phyloP scores from a whole-genome alignment of 73 alveolate genomes.

The Paraurostyla sp. region DNA sequence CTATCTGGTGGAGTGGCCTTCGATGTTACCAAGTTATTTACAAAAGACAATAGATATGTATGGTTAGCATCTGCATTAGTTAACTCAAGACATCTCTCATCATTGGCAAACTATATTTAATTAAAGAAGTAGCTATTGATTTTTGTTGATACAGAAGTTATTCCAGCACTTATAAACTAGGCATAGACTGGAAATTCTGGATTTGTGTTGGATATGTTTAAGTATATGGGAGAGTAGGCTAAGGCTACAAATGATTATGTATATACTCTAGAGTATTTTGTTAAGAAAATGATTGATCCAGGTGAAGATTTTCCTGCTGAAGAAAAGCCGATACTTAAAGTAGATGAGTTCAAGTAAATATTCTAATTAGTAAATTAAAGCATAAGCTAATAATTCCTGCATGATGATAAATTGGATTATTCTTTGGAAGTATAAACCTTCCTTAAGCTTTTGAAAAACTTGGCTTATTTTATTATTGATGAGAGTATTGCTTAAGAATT shows the following conservation, averaged over 20 bases:
- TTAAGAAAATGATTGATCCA: constrained; percentile 47
- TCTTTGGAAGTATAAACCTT: background rate
- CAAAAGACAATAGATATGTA: constrained; percentile 44
- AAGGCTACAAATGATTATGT: background rate
- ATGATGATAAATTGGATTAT: background rate
- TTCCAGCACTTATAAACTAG: constrained; percentile 52
- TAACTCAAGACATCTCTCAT: constrained; percentile 55
- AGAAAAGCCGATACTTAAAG: constrained; percentile 44
- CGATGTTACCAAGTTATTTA: constrained; percentile 40
- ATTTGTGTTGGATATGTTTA: background rate
- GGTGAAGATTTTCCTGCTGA: constrained; percentile 63
- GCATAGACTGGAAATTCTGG: background rate
- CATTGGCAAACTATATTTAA: constrained; percentile 62
- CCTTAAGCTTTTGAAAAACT: background rate
- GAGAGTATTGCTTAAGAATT: background rate
- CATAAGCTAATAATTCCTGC: background rate
- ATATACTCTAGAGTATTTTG: constrained; percentile 10
- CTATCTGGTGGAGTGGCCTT: constrained; percentile 74
- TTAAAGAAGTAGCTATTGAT: constrained; percentile 58
- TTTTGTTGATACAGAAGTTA: constrained; percentile 72
- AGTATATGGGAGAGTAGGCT: background rate
- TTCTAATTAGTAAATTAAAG: background rate
- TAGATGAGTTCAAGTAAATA: constrained; percentile 37
- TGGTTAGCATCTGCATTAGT: constrained; percentile 68
- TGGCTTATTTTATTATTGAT: constrained; percentile 17